These are phyloP conservation scores for Umbilicaria muhlenbergii DNA, from an alignment of 495 filamentous ascomycete genomes.

Conservation along the genomic window DNA sequence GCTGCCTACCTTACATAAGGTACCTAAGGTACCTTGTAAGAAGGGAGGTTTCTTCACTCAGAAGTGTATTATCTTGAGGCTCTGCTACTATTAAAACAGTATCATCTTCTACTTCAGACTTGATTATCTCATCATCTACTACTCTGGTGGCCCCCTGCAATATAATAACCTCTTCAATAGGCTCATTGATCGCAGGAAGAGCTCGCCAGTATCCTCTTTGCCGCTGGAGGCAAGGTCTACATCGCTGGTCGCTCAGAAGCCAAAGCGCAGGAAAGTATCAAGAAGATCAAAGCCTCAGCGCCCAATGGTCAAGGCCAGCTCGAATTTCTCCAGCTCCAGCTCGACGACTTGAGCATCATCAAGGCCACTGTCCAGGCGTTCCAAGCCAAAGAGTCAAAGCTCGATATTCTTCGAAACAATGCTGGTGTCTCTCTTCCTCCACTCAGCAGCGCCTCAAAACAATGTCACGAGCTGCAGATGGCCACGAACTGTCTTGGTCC, in stretches of 20 bases:
- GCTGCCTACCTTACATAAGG: no score
- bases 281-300: slow-evolving; percentile 13
- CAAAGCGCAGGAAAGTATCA: slow-evolving; percentile 22
- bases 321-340: slow-evolving; percentile 26
- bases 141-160: no score
- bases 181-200: no score
- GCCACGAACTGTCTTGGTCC: slow-evolving; percentile 32
- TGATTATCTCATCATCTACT: no score
- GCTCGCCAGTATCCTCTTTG: slow-evolving; percentile 31
- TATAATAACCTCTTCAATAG: no score
- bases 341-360: slow-evolving; percentile 34
- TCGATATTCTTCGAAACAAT: slow-evolving; percentile 42
- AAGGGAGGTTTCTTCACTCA: no score
- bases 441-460: slow-evolving; percentile 12
- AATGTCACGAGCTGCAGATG: slow-evolving; percentile 29
- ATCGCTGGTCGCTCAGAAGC: slow-evolving; percentile 27
- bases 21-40: no score
- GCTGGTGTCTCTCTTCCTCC: slow-evolving; percentile 31
- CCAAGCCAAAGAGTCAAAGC: slow-evolving; percentile 19
- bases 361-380: slow-evolving; percentile 27
- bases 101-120: no score
- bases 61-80: no score
- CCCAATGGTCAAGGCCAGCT: slow-evolving; percentile 17
- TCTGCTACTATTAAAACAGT: no score
- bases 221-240: slow-evolving; percentile 23